Percentiles rank a stretch among this genome's conserved stretches.
phyloP scores from a whole-genome alignment of 108 stramenopile genomes.

The Skeletonema tropicum region DNA sequence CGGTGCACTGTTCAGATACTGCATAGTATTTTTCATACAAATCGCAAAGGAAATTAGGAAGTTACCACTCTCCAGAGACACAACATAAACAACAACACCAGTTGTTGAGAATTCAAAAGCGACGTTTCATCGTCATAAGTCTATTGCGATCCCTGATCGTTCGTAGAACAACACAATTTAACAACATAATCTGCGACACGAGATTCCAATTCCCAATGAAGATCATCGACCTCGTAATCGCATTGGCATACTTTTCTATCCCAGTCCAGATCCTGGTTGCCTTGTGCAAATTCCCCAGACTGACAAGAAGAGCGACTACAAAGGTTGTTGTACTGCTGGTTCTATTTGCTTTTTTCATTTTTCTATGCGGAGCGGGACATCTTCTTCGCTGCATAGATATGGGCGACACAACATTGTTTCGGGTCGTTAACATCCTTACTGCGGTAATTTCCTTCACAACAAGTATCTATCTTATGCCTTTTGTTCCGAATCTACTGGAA shows the following conservation, averaged over 20 bases:
- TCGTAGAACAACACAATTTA: too few relatives aligned
- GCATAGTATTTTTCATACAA: too few relatives aligned
- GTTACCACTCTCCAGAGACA: too few relatives aligned
- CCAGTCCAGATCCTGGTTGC: conserved; percentile 52
- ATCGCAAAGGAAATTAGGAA: too few relatives aligned
- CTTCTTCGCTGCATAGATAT: conserved; percentile 42
- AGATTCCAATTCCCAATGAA: too few relatives aligned
- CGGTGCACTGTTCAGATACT: too few relatives aligned
- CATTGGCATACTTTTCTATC: conserved; percentile 63
- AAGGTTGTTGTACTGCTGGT: conserved; percentile 37
- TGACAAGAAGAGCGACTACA: conserved; percentile 40
- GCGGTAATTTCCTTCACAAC: conserved; percentile 51
- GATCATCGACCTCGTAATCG: conserved; percentile 44
- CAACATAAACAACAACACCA: too few relatives aligned
- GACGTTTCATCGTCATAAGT: too few relatives aligned
- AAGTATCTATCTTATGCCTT: conserved; percentile 49
- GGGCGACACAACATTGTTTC: conserved; percentile 12
- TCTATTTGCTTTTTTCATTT: conserved; percentile 60
- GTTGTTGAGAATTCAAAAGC: too few relatives aligned
- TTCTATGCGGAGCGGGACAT: conserved; percentile 59
- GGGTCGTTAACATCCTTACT: conserved; percentile 39
- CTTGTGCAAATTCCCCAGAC: conserved; percentile 44
- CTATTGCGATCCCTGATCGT: too few relatives aligned
- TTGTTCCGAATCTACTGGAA: conserved; percentile 41
- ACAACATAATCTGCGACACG: too few relatives aligned